phyloP scores from a whole-genome alignment of 805 yeast species.

The Sungouiella thailandica region DNA sequence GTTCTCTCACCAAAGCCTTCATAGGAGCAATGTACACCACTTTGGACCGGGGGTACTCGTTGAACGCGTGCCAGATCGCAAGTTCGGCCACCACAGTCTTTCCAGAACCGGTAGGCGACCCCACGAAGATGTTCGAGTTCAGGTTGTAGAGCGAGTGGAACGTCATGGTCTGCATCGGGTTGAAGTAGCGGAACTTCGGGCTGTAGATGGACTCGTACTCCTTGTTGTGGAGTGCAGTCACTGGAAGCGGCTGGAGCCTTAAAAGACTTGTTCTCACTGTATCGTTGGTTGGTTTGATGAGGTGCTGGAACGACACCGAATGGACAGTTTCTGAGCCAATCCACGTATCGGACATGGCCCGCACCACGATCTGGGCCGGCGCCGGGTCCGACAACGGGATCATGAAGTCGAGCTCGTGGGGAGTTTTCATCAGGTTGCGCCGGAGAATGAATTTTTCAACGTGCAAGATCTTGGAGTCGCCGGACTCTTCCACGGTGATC shows the following conservation, averaged over 20 bases:
- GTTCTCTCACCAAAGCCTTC: constrained; percentile 80
- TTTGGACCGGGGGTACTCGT: constrained; percentile 72
- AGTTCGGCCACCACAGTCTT: constrained; percentile 95
- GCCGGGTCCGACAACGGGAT: constrained; percentile 84
- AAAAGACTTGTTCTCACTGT: constrained; percentile 78
- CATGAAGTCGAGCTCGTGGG: constrained; percentile 83
- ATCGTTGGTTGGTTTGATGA: constrained; percentile 84
- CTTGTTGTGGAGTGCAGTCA: constrained; percentile 68
- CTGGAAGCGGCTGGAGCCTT: constrained; percentile 80
- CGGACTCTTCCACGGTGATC: constrained; percentile 88
- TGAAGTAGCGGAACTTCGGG: constrained; percentile 73
- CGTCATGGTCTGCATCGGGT: constrained; percentile 98
- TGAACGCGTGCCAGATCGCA: constrained; percentile 96
- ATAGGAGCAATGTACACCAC: constrained; percentile 84
- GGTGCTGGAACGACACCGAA: constrained; percentile 82
- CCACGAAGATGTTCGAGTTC: constrained; percentile 78
- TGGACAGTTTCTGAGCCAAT: constrained; percentile 75
- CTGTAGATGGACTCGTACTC: constrained; percentile 65
- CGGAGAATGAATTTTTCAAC: constrained; percentile 74
- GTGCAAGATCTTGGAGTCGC: constrained; percentile 67
- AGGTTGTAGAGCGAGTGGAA: constrained; percentile 85
- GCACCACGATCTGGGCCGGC: constrained; percentile 83
- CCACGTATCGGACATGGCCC: constrained; percentile 83
- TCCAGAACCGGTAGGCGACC: constrained; percentile 99
- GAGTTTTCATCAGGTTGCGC: constrained; percentile 45